Evolutionary conservation across 2,329 filamentous ascomycete species (phyloP).

Genomic region (Blumeria graminis): DNA sequence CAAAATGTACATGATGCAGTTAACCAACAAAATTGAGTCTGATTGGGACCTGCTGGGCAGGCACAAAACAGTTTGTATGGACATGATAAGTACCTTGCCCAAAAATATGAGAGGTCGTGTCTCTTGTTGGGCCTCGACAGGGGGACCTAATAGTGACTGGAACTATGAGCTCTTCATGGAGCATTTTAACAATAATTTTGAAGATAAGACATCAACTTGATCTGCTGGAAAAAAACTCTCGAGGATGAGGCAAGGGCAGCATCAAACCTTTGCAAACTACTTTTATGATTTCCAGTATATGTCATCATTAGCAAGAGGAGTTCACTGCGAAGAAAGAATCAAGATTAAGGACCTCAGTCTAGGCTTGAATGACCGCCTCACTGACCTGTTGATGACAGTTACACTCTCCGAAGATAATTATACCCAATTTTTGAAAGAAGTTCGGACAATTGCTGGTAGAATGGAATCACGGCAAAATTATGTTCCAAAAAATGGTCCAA

Average conservation of each 20-base stretch:
- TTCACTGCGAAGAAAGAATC: background rate
- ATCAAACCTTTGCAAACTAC: background rate
- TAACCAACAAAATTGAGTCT: background rate
- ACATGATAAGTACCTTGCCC: background rate
- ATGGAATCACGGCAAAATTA: too few species aligned
- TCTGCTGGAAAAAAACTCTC: background rate
- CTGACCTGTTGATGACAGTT: constrained; percentile 1
- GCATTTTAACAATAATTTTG: background rate
- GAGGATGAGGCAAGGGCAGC: background rate
- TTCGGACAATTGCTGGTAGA: too few species aligned
- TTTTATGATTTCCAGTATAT: background rate
- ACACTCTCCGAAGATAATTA: too few species aligned
- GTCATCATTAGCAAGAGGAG: background rate
- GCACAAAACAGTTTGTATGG: background rate
- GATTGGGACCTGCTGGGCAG: background rate
- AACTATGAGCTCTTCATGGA: background rate
- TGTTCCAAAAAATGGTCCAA: background rate
- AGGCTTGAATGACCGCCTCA: background rate
- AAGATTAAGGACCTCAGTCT: background rate
- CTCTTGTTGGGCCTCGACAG: background rate
- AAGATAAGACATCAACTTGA: background rate
- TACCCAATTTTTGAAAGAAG: too few species aligned
- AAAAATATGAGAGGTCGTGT: background rate
- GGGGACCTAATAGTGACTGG: background rate
- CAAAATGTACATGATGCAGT: too few species aligned